phyloP scores from a whole-genome alignment of 768 basidiomycete species.

The Suillus luteus region DNA sequence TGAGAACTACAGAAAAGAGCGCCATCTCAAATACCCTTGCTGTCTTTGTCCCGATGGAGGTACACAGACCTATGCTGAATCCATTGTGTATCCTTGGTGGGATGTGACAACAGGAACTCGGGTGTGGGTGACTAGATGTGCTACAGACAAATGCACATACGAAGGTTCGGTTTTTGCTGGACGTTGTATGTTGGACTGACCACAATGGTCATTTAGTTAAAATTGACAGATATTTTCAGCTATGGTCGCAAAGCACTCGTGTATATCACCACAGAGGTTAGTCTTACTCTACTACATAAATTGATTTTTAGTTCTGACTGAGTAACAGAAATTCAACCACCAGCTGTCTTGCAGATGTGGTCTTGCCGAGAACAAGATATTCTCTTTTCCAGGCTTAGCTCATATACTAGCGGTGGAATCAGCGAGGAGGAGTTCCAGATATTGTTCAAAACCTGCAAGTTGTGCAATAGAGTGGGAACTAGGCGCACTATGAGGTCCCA shows the following conservation, averaged over 20 bases:
- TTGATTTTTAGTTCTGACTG: no score
- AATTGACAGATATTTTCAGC: constrained; percentile 1
- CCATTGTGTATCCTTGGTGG: background rate
- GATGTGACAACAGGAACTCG: background rate
- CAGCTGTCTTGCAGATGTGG: background rate
- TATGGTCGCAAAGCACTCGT: background rate
- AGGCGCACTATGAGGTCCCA: background rate
- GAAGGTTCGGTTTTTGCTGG: background rate
- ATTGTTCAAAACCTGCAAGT: background rate
- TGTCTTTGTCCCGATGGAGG: background rate
- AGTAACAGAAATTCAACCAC: no score
- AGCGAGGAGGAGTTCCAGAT: background rate
- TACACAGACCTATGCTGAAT: background rate
- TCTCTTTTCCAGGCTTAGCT: background rate
- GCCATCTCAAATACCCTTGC: background rate
- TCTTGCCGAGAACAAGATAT: background rate
- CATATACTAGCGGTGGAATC: background rate
- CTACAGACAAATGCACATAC: background rate
- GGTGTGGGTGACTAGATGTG: background rate
- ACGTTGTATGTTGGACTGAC: background rate
- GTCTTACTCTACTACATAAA: background rate
- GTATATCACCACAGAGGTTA: background rate
- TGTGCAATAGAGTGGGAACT: background rate
- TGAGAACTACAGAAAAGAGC: background rate
- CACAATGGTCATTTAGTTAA: background rate